Percentiles rank a stretch among this genome's conserved stretches.
Conservation (phyloP, 129 eudicot species). For the Helichrysum umbraculigerum region DNA sequence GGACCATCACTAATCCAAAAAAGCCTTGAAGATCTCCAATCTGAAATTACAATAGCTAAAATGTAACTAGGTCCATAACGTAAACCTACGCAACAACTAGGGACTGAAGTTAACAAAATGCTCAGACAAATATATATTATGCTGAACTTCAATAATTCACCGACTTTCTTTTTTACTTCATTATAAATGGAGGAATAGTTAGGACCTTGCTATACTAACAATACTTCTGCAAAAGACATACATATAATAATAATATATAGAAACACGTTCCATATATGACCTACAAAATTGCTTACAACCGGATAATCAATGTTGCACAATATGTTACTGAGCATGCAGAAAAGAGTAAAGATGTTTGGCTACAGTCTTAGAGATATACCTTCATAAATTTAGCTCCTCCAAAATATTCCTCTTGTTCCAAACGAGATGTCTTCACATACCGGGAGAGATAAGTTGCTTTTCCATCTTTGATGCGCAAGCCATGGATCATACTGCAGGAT, state of each 20-base stretch:
- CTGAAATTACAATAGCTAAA: conserved; percentile 45
- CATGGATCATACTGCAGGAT: conserved; percentile 87
- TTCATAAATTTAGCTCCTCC: conserved; percentile 87
- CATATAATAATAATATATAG: neutral
- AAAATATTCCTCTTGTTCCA: conserved; percentile 82
- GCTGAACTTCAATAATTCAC: neutral
- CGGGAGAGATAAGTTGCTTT: conserved; percentile 97
- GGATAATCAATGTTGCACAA: neutral
- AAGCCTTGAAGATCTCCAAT: conserved; percentile 91
- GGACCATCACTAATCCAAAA: conserved; percentile 68
- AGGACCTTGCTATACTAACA: conserved; percentile 3
- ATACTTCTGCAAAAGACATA: conserved; percentile 2
- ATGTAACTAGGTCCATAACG: conserved; percentile 22
- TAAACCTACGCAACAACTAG: conserved; percentile 12
- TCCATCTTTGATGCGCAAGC: conserved; percentile 94
- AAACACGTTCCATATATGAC: conserved; percentile 5
- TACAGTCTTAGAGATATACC: conserved; percentile 41
- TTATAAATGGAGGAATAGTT: neutral
- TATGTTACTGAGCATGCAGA: neutral
- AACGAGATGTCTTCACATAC: conserved; percentile 81
- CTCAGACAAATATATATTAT: neutral
- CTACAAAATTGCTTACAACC: neutral
- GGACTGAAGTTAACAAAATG: neutral
- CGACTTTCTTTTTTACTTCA: neutral
- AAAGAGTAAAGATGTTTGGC: conserved; percentile 1